A percentile compares a stretch with the other conserved stretches of the same genome.
Conservation (phyloP, 2,329 filamentous ascomycete genomes). For the Claviceps monticola region DNA sequence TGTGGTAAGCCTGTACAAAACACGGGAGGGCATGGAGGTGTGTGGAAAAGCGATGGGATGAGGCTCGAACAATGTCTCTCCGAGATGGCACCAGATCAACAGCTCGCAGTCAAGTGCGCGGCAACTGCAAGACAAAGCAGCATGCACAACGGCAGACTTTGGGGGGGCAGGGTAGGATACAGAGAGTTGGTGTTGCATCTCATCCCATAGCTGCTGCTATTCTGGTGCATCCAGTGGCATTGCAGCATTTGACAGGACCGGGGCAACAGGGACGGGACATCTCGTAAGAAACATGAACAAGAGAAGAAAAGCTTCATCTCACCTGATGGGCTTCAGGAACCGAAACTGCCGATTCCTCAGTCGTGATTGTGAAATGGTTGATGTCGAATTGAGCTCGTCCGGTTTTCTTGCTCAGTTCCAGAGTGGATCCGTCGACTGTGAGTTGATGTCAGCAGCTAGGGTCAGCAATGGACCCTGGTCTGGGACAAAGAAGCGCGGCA, state of each 20-base stretch:
- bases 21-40: not conserved
- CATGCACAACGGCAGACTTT: slow-evolving; percentile 2
- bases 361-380: not conserved
- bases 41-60: not conserved
- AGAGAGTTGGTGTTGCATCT: not conserved
- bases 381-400: slow-evolving; percentile 3
- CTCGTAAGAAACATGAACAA: not conserved
- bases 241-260: too few species aligned
- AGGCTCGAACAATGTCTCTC: not conserved
- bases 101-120: not conserved
- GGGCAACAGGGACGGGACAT: not conserved
- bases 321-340: not conserved
- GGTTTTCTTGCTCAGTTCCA: not conserved
- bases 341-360: not conserved
- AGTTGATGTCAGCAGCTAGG: slow-evolving; percentile 4
- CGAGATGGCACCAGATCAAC: not conserved
- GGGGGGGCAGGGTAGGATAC: not conserved
- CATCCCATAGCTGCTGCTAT: not conserved
- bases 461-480: slow-evolving; percentile 6
- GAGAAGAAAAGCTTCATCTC: not conserved
- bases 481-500: not conserved
- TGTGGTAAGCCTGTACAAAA: not conserved
- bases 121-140: not conserved
- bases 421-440: slow-evolving; percentile 2
- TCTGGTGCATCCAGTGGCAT: not conserved